Conservation (phyloP, 2,329 filamentous ascomycete species). For the Ilyonectria destructans region DNA sequence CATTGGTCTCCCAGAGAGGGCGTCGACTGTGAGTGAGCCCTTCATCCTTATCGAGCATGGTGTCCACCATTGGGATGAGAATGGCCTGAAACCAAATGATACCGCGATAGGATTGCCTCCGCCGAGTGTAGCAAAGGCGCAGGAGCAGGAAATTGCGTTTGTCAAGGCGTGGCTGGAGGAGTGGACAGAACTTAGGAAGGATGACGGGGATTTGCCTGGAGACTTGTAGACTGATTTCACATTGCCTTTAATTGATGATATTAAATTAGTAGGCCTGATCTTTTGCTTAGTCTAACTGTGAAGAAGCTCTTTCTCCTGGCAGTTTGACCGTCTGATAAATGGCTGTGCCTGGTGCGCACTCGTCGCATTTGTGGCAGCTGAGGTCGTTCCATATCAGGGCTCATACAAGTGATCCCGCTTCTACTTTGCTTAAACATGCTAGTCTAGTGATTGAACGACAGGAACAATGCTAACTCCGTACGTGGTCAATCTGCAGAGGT, state of each 20-base stretch:
- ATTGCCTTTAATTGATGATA: background rate
- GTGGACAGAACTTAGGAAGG: conserved; percentile 59
- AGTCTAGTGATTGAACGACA: too few species aligned
- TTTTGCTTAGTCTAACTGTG: background rate
- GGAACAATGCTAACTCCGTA: too few species aligned
- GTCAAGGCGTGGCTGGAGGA: conserved; percentile 79
- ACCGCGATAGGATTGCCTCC: conserved; percentile 77
- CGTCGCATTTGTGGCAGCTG: conserved; percentile 13
- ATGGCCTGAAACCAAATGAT: conserved; percentile 69
- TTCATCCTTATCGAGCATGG: conserved; percentile 82
- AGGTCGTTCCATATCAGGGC: conserved; percentile 17
- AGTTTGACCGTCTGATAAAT: background rate
- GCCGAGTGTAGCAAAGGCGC: conserved; percentile 70
- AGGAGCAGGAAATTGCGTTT: conserved; percentile 72
- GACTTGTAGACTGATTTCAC: conserved; percentile 21
- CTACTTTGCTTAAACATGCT: too few species aligned
- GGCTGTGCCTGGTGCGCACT: background rate
- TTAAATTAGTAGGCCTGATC: background rate
- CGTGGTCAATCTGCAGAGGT: too few species aligned
- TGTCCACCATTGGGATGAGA: conserved; percentile 88
- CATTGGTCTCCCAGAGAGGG: conserved; percentile 70
- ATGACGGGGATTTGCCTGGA: background rate
- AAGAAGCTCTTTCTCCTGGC: background rate
- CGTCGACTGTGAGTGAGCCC: conserved; percentile 76
- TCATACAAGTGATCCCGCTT: too few species aligned